These are phyloP conservation scores for Mycena maculata DNA, from an alignment of 768 basidiomycete genomes.

Conservation along the genomic window DNA sequence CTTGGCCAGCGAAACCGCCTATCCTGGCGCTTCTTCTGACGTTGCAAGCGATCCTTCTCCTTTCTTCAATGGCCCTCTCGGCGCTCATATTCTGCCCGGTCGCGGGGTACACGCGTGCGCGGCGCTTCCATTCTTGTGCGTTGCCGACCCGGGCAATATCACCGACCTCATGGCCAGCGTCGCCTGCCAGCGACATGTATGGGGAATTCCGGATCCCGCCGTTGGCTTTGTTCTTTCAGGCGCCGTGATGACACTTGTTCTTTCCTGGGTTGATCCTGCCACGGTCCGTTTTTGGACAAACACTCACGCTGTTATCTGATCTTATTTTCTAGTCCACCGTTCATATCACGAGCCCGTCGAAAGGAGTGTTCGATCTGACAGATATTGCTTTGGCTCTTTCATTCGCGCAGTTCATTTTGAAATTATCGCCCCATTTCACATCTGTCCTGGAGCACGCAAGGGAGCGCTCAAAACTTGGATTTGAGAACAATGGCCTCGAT, in stretches of 20 bases:
- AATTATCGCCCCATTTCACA: background rate
- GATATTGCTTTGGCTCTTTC: background rate
- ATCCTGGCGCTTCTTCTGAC: too few species aligned
- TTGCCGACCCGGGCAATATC: slow-evolving; percentile 10
- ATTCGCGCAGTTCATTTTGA: slow-evolving; percentile 15
- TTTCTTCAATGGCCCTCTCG: background rate
- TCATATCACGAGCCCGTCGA: background rate
- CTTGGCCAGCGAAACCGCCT: background rate
- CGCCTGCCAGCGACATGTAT: slow-evolving; percentile 12
- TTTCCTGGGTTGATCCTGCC: slow-evolving; percentile 15
- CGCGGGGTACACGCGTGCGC: slow-evolving; percentile 4
- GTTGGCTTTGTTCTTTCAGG: background rate
- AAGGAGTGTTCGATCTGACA: slow-evolving; percentile 12
- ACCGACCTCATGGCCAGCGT: slow-evolving; percentile 18
- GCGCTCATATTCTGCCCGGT: slow-evolving; percentile 16
- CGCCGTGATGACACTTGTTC: background rate
- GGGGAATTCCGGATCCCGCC: slow-evolving; percentile 4
- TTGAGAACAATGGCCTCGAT: slow-evolving; percentile 16
- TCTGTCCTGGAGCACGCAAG: background rate
- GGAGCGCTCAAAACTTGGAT: background rate
- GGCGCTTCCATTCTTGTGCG: slow-evolving; percentile 8
- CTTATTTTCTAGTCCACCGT: slow-evolving; percentile 1
- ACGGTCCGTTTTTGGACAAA: slow-evolving; percentile 7
- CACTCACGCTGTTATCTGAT: background rate
- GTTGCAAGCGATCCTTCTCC: too few species aligned